phyloP scores from a whole-genome alignment of 345 rosid genomes.

The Anacardium occidentale region DNA sequence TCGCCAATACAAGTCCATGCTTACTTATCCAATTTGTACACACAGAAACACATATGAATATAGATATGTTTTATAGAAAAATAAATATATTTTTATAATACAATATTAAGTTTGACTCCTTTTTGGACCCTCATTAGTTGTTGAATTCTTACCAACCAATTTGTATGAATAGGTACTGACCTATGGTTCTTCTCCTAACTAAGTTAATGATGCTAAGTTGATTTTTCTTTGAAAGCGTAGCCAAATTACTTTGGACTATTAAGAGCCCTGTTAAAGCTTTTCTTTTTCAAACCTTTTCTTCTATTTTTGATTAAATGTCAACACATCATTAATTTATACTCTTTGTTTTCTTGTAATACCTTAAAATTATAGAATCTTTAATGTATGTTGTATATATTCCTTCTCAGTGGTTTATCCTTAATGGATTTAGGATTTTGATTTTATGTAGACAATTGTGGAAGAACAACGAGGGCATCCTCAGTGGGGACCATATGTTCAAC shows the following conservation, averaged over 20 bases:
- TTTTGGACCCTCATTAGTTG: not conserved
- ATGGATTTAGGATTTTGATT: constrained; percentile 27
- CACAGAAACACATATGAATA: no score
- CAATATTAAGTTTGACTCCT: not conserved
- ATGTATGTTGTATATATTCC: not conserved
- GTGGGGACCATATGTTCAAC: constrained; percentile 93
- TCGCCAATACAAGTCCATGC: no score
- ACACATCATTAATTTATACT: not conserved
- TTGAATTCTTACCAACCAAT: not conserved
- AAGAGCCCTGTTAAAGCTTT: not conserved
- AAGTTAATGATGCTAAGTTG: constrained; percentile 1
- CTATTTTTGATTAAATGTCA: not conserved
- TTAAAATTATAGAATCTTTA: not conserved
- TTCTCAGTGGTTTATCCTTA: constrained; percentile 5
- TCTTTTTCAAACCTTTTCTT: not conserved
- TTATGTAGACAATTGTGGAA: constrained; percentile 68
- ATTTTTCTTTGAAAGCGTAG: not conserved
- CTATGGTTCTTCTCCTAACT: not conserved
- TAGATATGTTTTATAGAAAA: no score
- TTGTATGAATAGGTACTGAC: not conserved
- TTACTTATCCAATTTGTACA: no score
- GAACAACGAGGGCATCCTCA: constrained; percentile 82
- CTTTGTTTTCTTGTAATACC: not conserved
- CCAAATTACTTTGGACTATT: not conserved
- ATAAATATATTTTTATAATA: not conserved